Conservation (phyloP, 345 rosid genomes). For the Populus euphratica region DNA sequence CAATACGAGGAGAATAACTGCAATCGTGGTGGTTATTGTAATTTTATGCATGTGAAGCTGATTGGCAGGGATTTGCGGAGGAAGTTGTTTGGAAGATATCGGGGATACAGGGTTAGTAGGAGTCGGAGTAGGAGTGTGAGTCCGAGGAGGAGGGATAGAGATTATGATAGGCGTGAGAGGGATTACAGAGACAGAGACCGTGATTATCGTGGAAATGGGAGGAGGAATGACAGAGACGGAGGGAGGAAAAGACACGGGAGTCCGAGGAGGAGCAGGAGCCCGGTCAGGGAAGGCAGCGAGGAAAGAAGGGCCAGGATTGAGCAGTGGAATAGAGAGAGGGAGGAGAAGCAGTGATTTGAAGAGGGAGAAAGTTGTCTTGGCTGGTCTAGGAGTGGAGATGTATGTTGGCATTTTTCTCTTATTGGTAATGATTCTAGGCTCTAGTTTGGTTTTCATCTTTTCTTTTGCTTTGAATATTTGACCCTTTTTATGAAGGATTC, state of each 20-base stretch:
- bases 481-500: background rate
- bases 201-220: conserved; percentile 32
- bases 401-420: conserved; percentile 8
- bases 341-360: conserved; percentile 33
- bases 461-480: background rate
- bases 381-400: background rate
- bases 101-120: conserved; percentile 41
- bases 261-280: conserved; percentile 67
- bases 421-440: conserved; percentile 28
- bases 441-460: conserved; percentile 4
- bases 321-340: conserved; percentile 86
- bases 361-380: background rate
- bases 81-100: conserved; percentile 65
- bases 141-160: conserved; percentile 44
- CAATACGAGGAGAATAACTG: conserved; percentile 84
- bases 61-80: conserved; percentile 79
- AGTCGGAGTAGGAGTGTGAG: conserved; percentile 73
- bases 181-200: conserved; percentile 22
- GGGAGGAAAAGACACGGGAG: conserved; percentile 48
- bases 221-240: conserved; percentile 17
- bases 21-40: conserved; percentile 86
- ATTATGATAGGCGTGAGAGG: conserved; percentile 22
- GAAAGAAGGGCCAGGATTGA: conserved; percentile 85
- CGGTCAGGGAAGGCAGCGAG: conserved; percentile 77
- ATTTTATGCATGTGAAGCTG: conserved; percentile 85